phyloP scores from a whole-genome alignment of 257 asterid species.

The Nicotiana attenuata region DNA sequence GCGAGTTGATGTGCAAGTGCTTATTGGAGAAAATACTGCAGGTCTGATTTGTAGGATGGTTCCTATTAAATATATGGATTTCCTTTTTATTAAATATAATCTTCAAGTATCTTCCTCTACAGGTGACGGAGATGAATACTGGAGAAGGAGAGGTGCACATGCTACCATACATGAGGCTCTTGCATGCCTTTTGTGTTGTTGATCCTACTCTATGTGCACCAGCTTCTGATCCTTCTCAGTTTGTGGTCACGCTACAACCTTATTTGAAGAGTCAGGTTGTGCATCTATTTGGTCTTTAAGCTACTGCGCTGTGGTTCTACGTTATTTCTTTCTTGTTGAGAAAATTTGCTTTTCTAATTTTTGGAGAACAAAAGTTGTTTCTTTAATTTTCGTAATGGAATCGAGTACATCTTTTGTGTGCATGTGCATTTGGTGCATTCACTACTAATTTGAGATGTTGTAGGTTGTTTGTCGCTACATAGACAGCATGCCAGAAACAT shows the following conservation, averaged over 20 bases:
- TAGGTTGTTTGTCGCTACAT: neutral
- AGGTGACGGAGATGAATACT: conserved; percentile 73
- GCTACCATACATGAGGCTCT: conserved; percentile 86
- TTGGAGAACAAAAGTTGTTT: neutral
- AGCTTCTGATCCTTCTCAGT: conserved; percentile 93
- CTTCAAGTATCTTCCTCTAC: conserved; percentile 16
- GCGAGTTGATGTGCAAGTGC: conserved; percentile 98
- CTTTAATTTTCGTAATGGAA: neutral
- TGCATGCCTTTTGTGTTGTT: conserved; percentile 89
- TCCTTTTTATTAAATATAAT: neutral
- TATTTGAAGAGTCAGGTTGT: conserved; percentile 91
- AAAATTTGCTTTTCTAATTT: neutral
- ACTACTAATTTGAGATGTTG: neutral
- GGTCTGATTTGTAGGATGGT: conserved; percentile 40
- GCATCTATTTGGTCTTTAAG: neutral
- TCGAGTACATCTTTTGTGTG: neutral
- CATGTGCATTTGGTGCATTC: neutral
- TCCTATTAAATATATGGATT: conserved; percentile 9
- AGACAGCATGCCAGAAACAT: too few species aligned
- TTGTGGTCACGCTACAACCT: conserved; percentile 89
- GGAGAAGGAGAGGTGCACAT: conserved; percentile 74
- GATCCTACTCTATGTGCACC: conserved; percentile 93
- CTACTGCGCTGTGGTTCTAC: neutral
- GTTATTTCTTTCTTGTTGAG: conserved; percentile 4
- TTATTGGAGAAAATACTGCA: conserved; percentile 84